Conservation (phyloP, 139 green algal species). For the Chara braunii region DNA sequence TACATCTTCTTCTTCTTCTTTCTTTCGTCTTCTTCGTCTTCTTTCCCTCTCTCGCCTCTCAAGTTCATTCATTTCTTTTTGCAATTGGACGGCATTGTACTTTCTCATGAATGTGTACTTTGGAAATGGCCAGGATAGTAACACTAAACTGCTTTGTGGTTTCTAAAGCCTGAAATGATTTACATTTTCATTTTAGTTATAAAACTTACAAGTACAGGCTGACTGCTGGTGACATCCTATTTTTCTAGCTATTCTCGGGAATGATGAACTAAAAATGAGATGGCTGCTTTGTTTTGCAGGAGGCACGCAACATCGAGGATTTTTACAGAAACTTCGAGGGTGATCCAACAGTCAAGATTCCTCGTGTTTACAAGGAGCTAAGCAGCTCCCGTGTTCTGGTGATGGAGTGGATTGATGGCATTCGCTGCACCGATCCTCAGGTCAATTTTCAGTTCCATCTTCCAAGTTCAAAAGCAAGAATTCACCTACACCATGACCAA, state of each 20-base stretch:
- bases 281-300: too few relatives aligned
- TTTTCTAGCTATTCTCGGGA: too few relatives aligned
- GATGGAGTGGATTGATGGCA: slow-evolving; percentile 99
- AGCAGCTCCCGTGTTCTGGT: slow-evolving; percentile 66
- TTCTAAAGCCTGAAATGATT: too few relatives aligned
- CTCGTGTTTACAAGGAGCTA: slow-evolving; percentile 76
- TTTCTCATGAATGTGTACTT: too few relatives aligned
- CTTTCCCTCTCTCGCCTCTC: not conserved
- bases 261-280: too few relatives aligned
- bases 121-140: too few relatives aligned
- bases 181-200: too few relatives aligned
- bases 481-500: too few relatives aligned
- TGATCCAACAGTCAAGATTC: slow-evolving; percentile 95
- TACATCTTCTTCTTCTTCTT: slow-evolving; percentile 9
- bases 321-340: slow-evolving; percentile 84
- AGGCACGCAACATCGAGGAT: slow-evolving; percentile 89
- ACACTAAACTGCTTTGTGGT: too few relatives aligned
- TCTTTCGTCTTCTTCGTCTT: not conserved
- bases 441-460: slow-evolving; percentile 20
- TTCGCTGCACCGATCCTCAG: slow-evolving; percentile 80
- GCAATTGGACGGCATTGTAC: too few relatives aligned
- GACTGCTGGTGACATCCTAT: too few relatives aligned
- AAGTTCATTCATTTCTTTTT: not conserved
- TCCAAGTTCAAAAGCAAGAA: slow-evolving; percentile 30
- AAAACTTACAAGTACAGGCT: too few relatives aligned